Conservation (phyloP, 1,284 basidiomycete species). For the Retiboletus flavoniger region DNA sequence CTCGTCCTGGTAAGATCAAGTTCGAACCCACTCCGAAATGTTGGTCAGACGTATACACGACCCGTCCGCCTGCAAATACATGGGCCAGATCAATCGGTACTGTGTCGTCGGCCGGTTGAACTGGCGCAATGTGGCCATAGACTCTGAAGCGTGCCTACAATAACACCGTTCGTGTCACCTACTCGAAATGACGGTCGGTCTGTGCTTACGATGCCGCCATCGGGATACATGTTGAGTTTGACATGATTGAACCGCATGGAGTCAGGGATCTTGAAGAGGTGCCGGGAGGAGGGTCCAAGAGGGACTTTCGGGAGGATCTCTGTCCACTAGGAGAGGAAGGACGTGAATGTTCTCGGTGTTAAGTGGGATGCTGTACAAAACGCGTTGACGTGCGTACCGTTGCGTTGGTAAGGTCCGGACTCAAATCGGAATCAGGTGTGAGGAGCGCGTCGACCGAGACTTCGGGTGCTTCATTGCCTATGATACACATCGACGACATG, state of each 20-base stretch:
- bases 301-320: slow-evolving; percentile 73
- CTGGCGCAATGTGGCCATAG: slow-evolving; percentile 75
- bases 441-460: slow-evolving; percentile 72
- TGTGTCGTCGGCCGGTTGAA: slow-evolving; percentile 54
- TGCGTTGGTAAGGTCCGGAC: slow-evolving; percentile 47
- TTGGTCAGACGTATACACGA: slow-evolving; percentile 82
- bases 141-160: slow-evolving; percentile 81
- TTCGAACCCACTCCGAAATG: slow-evolving; percentile 94
- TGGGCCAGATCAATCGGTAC: slow-evolving; percentile 81
- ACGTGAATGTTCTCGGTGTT: background rate
- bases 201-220: slow-evolving; percentile 85
- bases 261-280: slow-evolving; percentile 76
- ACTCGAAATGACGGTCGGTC: background rate
- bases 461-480: slow-evolving; percentile 88
- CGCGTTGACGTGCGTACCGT: slow-evolving; percentile 43
- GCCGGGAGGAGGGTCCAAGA: slow-evolving; percentile 80
- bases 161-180: slow-evolving; percentile 5
- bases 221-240: slow-evolving; percentile 94
- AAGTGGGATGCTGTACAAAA: background rate
- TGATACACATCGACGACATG: background rate
- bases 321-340: slow-evolving; percentile 61
- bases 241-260: slow-evolving; percentile 71
- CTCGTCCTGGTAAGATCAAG: slow-evolving; percentile 87
- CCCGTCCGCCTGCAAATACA: slow-evolving; percentile 85
- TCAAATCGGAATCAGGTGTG: slow-evolving; percentile 41